phyloP scores from a whole-genome alignment of 2,329 filamentous ascomycete species.

The Colletotrichum aenigma region DNA sequence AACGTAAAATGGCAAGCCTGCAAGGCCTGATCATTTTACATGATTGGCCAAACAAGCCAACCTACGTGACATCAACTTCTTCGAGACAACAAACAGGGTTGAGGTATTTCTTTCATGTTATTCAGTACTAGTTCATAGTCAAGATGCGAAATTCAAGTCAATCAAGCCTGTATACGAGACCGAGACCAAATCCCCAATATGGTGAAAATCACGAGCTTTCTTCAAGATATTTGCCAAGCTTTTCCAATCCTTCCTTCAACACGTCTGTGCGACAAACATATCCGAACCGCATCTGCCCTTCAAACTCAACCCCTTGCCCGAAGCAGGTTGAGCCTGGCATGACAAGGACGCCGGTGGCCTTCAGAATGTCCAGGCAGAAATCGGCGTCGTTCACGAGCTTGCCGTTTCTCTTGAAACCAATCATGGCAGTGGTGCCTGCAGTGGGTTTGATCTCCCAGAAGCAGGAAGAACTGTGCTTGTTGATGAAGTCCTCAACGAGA shows the following conservation, averaged over 20 bases:
- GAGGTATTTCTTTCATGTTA: not conserved
- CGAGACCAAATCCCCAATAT: not conserved
- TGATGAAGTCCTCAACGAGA: constrained; percentile 69
- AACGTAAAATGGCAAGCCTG: constrained; percentile 36
- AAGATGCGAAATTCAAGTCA: constrained; percentile 27
- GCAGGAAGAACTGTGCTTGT: constrained; percentile 65
- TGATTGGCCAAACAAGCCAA: not conserved
- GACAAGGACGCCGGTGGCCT: constrained; percentile 74
- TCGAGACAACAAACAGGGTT: not conserved
- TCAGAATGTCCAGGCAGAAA: constrained; percentile 72
- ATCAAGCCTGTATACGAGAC: constrained; percentile 27
- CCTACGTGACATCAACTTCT: not conserved
- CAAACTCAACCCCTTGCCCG: constrained; percentile 67
- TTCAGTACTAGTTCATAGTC: not conserved
- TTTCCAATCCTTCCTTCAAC: constrained; percentile 67
- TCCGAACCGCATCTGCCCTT: constrained; percentile 77
- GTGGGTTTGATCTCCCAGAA: constrained; percentile 75
- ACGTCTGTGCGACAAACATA: constrained; percentile 75
- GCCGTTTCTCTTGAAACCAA: constrained; percentile 67
- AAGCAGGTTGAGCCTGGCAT: constrained; percentile 77
- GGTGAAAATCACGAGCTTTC: not conserved
- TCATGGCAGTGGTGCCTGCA: constrained; percentile 80
- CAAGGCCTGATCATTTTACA: not conserved
- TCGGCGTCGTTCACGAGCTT: constrained; percentile 70
- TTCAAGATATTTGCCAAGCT: constrained; percentile 44